phyloP scores from a whole-genome alignment of 169 alveolate species.

The Perkinsus chesapeaki region DNA sequence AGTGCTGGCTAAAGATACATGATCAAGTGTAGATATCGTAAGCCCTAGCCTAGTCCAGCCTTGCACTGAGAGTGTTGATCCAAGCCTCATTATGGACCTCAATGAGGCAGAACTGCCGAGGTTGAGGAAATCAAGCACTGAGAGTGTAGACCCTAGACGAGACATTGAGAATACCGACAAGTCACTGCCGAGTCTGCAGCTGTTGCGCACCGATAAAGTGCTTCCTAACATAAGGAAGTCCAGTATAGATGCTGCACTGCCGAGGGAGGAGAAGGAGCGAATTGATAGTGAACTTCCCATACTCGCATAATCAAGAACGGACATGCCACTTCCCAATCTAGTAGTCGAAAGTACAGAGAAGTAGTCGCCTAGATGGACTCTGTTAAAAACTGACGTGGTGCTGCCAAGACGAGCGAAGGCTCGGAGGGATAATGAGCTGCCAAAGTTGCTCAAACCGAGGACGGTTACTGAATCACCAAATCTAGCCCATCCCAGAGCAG shows the following conservation, averaged over 20 bases:
- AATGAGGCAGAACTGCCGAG: background rate
- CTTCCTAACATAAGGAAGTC: background rate
- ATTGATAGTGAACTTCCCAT: background rate
- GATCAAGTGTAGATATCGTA: background rate
- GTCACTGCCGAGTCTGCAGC: background rate
- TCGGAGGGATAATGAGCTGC: background rate
- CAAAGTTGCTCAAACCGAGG: background rate
- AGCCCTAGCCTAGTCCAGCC: background rate
- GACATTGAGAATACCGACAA: background rate
- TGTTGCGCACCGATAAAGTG: background rate
- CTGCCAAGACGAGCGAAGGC: background rate
- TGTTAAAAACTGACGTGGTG: background rate
- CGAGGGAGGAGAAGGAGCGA: background rate
- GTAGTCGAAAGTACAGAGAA: background rate
- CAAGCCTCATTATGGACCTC: background rate
- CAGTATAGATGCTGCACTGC: background rate
- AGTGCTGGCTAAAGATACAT: background rate
- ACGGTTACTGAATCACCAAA: background rate
- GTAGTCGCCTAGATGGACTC: background rate
- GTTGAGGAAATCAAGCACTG: slow-evolving; percentile 1
- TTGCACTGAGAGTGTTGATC: background rate
- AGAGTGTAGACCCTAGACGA: background rate
- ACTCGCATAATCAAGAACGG: background rate
- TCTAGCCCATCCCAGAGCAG: slow-evolving; percentile 12
- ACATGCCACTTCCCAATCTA: background rate